Percentiles rank a stretch among this genome's conserved stretches.
Evolutionary conservation across 768 basidiomycete species (phyloP).

Genomic region (Auriculariales sp.): DNA sequence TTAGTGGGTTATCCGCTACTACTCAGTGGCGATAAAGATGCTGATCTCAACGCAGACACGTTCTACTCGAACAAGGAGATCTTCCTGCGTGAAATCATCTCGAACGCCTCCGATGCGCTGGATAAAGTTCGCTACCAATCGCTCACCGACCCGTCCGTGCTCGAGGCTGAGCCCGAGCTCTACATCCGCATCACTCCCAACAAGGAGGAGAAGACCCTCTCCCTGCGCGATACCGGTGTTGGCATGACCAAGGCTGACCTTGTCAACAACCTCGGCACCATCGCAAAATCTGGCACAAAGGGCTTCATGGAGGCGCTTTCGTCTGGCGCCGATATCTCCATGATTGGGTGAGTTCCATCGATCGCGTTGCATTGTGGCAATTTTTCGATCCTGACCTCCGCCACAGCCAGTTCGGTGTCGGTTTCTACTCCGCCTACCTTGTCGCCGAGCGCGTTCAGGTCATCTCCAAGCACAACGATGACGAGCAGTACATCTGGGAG

Average conservation of each 20-base stretch:
- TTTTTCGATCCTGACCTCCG: too few species aligned
- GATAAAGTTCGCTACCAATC: constrained; percentile 98
- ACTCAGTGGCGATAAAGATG: neutral
- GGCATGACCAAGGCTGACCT: constrained; percentile 99
- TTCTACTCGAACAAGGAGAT: constrained; percentile 99
- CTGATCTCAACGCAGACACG: constrained; percentile 47
- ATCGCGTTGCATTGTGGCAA: constrained; percentile 19
- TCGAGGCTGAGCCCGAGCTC: constrained; percentile 86
- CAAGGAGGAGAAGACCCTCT: constrained; percentile 86
- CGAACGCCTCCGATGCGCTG: constrained; percentile 93
- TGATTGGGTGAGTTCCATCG: neutral
- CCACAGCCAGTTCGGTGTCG: constrained; percentile 99
- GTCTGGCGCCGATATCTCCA: constrained; percentile 73
- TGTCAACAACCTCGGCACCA: constrained; percentile 97
- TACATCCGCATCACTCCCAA: constrained; percentile 89
- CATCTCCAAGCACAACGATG: constrained; percentile 98
- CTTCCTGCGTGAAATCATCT: constrained; percentile 97
- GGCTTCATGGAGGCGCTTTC: constrained; percentile 99
- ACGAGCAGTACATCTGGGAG: constrained; percentile 99
- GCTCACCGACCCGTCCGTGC: constrained; percentile 79
- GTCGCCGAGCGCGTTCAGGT: constrained; percentile 98
- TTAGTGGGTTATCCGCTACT: constrained; percentile 46
- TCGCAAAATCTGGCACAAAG: constrained; percentile 91
- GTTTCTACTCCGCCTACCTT: constrained; percentile 99
- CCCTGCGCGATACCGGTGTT: constrained; percentile 89